These are phyloP conservation scores for Agaricus subrufescens DNA, from an alignment of 768 basidiomycete genomes.

Conservation along the genomic window DNA sequence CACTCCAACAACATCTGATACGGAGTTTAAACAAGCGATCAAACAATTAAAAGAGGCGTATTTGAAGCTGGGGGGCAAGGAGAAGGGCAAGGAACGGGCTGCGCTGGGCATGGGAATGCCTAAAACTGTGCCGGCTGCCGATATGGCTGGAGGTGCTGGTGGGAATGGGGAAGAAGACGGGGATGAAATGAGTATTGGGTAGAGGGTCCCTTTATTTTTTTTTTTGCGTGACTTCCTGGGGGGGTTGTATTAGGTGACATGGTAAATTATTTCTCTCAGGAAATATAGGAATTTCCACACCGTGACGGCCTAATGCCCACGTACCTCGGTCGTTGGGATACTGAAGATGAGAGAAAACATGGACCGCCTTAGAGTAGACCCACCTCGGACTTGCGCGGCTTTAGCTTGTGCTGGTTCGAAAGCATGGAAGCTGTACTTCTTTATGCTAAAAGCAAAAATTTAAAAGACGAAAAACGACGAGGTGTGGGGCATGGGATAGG, in stretches of 20 bases:
- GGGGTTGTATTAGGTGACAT: not conserved
- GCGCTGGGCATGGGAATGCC: constrained; percentile 5
- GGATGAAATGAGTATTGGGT: constrained; percentile 10
- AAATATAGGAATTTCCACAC: not conserved
- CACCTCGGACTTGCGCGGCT: constrained; percentile 9
- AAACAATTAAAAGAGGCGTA: constrained; percentile 9
- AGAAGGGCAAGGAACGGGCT: constrained; percentile 9
- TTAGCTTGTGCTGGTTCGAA: not conserved
- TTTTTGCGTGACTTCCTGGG: not conserved
- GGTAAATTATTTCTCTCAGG: not conserved
- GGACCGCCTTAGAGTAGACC: not conserved
- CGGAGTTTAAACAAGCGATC: constrained; percentile 5
- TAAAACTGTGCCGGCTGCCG: not conserved
- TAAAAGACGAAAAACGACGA: not conserved
- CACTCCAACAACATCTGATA: not conserved
- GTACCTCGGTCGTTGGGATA: not conserved
- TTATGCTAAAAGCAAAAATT: not conserved
- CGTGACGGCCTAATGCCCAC: constrained; percentile 1
- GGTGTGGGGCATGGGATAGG: not conserved
- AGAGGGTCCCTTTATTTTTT: not conserved
- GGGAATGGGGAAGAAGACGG: constrained; percentile 4
- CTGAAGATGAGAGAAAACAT: not conserved
- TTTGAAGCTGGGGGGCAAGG: not conserved
- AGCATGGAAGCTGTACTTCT: not conserved
- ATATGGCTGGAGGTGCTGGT: not conserved